Conservation (phyloP, 306 rosid genomes). For the Trichosanthes cucumerina region DNA sequence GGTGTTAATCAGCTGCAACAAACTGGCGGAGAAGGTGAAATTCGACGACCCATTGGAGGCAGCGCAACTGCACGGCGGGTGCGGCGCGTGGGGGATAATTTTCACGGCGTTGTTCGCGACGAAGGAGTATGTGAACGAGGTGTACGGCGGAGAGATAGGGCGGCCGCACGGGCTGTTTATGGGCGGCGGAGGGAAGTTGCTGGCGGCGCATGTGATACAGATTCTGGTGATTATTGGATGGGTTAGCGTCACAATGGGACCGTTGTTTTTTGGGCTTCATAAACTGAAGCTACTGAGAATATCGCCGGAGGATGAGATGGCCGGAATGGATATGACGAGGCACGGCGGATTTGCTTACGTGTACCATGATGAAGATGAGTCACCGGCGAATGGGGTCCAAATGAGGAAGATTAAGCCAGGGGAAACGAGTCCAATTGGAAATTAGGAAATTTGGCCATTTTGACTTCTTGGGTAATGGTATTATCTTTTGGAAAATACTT, state of each 20-base stretch:
- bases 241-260: conserved; percentile 7
- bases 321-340: conserved; percentile 10
- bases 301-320: conserved; percentile 7
- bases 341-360: conserved; percentile 14
- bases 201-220: conserved; percentile 5
- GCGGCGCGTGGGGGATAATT: conserved; percentile 13
- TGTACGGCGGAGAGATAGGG: not conserved
- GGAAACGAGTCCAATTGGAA: not conserved
- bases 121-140: conserved; percentile 2
- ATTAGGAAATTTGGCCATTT: not conserved
- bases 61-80: conserved; percentile 11
- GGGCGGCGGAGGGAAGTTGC: conserved; percentile 7
- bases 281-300: conserved; percentile 5
- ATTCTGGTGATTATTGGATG: not conserved
- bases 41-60: conserved; percentile 9
- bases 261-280: not conserved
- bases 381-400: not conserved
- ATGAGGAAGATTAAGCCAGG: not conserved
- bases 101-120: conserved; percentile 13
- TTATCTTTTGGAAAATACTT: not conserved
- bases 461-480: not conserved
- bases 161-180: conserved; percentile 10
- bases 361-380: conserved; percentile 12
- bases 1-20: conserved; percentile 6
- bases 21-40: conserved; percentile 7